phyloP scores from a whole-genome alignment of 1,139 yeast genomes.

The Sugiyamaella pinicola region DNA sequence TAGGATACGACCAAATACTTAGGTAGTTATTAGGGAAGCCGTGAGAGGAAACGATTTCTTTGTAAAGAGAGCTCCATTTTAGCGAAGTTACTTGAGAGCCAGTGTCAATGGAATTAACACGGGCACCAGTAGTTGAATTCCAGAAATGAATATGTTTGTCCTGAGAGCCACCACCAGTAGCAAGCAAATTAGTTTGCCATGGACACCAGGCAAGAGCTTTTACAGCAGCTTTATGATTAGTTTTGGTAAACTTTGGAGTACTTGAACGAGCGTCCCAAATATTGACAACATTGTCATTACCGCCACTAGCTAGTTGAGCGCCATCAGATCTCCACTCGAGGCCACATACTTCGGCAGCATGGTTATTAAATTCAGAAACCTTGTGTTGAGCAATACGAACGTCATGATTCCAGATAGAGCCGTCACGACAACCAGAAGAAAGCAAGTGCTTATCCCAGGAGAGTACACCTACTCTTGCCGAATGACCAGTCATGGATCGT shows the following conservation, averaged over 20 bases:
- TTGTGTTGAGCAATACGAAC: conserved; percentile 86
- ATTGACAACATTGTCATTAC: conserved; percentile 90
- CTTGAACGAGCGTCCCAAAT: conserved; percentile 92
- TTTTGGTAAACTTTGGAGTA: conserved; percentile 72
- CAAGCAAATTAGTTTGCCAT: conserved; percentile 74
- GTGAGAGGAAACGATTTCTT: conserved; percentile 90
- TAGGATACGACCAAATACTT: conserved; percentile 82
- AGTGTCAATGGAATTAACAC: conserved; percentile 84
- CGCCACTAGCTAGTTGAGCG: conserved; percentile 84
- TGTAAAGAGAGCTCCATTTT: conserved; percentile 81
- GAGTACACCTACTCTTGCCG: conserved; percentile 79
- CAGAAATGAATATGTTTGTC: conserved; percentile 92
- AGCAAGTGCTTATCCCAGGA: conserved; percentile 83
- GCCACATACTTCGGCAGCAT: conserved; percentile 92
- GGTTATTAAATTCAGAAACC: conserved; percentile 60
- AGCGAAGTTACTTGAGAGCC: conserved; percentile 93
- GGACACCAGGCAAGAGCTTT: conserved; percentile 98
- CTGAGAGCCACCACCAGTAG: conserved; percentile 95
- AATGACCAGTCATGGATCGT: conserved; percentile 74
- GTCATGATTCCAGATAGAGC: conserved; percentile 85
- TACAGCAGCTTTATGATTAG: conserved; percentile 89
- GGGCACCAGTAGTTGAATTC: conserved; percentile 90
- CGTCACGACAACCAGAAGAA: conserved; percentile 82
- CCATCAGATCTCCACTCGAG: conserved; percentile 86
- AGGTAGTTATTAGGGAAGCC: conserved; percentile 91